A percentile compares a stretch with the other conserved stretches of the same genome.
These are phyloP conservation scores for Globisporangium nunn DNA, from an alignment of 352 stramenopile genomes.

Conservation along the genomic window DNA sequence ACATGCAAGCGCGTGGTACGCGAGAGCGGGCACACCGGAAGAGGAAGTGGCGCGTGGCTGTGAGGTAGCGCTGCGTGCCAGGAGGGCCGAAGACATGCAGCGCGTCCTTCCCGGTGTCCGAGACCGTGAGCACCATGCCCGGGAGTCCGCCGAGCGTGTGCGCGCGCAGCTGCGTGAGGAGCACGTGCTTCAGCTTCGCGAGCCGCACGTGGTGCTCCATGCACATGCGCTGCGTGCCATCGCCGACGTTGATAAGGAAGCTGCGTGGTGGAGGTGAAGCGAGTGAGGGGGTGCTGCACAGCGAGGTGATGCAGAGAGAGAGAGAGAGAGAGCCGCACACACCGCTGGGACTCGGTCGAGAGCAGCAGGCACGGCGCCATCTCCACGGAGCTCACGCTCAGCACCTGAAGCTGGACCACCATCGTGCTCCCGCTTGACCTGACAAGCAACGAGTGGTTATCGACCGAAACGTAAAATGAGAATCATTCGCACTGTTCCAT, in stretches of 20 bases:
- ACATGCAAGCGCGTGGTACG: not conserved
- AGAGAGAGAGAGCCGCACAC: not conserved
- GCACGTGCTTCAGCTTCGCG: conserved; percentile 75
- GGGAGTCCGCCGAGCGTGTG: conserved; percentile 81
- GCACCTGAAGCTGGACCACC: conserved; percentile 54
- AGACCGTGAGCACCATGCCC: conserved; percentile 85
- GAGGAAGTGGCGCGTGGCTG: conserved; percentile 83
- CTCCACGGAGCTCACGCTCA: conserved; percentile 70
- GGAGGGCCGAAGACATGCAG: conserved; percentile 67
- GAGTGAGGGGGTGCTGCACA: not conserved
- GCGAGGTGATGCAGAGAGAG: not conserved
- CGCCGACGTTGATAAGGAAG: conserved; percentile 89
- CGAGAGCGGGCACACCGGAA: conserved; percentile 20
- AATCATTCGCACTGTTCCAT: too few relatives aligned
- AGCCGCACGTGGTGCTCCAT: conserved; percentile 90
- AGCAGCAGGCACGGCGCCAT: conserved; percentile 69
- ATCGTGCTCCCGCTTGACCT: too few relatives aligned
- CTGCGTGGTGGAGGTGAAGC: conserved; percentile 13
- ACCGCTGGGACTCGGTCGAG: conserved; percentile 57
- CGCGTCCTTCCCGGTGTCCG: conserved; percentile 75
- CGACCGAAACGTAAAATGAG: too few relatives aligned
- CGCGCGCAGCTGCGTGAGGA: conserved; percentile 75
- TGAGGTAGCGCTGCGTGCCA: conserved; percentile 58
- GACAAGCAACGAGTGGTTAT: too few relatives aligned
- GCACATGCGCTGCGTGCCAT: conserved; percentile 86